These are phyloP conservation scores for Backusella sp. DNA, from an alignment of 192 early-diverging fungal genomes.

Conservation along the genomic window DNA sequence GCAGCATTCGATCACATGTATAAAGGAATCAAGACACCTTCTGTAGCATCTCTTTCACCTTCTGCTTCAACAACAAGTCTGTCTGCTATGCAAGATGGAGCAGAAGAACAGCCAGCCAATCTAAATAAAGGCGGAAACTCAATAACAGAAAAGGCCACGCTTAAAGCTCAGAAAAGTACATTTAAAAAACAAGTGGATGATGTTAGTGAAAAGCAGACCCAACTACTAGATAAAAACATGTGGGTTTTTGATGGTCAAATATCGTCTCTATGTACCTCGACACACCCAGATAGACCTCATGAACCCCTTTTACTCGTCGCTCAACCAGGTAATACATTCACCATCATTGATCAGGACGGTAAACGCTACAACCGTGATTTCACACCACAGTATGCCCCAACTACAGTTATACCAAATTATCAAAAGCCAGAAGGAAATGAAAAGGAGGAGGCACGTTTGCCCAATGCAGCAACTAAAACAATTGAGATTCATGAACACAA, in stretches of 20 bases:
- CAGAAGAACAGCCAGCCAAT: not conserved
- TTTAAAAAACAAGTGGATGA: not conserved
- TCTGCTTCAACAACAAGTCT: constrained; percentile 19
- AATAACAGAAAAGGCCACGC: not conserved
- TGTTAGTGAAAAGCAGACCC: constrained; percentile 1
- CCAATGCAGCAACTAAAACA: not conserved
- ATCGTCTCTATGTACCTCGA: constrained; percentile 45
- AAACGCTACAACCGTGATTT: constrained; percentile 37
- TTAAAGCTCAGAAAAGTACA: not conserved
- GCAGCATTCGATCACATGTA: constrained; percentile 9
- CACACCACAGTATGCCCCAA: constrained; percentile 21
- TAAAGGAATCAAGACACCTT: constrained; percentile 3
- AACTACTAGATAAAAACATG: constrained; percentile 41
- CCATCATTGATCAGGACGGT: constrained; percentile 41
- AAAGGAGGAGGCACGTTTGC: not conserved
- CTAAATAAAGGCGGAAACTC: not conserved
- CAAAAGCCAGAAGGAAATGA: not conserved
- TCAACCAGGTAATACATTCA: constrained; percentile 51
- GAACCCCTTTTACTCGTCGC: constrained; percentile 51
- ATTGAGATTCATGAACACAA: not conserved
- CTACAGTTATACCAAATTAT: not conserved
- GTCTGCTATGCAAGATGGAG: not conserved
- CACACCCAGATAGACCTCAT: constrained; percentile 37
- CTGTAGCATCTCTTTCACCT: constrained; percentile 20
- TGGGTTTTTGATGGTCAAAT: constrained; percentile 60